These are phyloP conservation scores for Cenchrus americanus DNA, from an alignment of 176 grass and related monocot species.

Conservation along the genomic window DNA sequence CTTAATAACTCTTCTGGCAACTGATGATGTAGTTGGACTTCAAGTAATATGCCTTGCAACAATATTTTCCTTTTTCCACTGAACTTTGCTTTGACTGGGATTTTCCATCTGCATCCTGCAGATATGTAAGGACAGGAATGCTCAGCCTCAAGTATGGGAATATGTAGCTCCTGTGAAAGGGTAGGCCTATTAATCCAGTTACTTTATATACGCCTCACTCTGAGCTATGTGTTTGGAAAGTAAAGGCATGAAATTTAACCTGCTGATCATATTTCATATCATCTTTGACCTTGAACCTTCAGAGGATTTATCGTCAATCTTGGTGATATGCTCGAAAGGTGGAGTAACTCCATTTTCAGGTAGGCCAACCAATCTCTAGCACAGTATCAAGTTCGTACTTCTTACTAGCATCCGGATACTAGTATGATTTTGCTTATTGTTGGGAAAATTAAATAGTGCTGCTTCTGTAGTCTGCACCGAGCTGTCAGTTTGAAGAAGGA, in stretches of 20 bases:
- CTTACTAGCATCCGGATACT: not conserved
- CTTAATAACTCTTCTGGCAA: constrained; percentile 89
- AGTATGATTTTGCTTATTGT: constrained; percentile 2
- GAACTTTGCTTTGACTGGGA: constrained; percentile 9
- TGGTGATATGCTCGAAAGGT: constrained; percentile 96
- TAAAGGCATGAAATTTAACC: not conserved
- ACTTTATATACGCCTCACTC: not conserved
- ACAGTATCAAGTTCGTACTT: not conserved
- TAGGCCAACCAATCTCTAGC: constrained; percentile 22
- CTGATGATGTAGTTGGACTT: constrained; percentile 84
- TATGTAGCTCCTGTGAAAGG: constrained; percentile 85
- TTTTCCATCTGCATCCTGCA: constrained; percentile 32
- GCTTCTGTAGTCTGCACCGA: not conserved
- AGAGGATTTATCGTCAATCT: constrained; percentile 98
- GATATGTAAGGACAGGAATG: constrained; percentile 92
- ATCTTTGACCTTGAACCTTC: constrained; percentile 31
- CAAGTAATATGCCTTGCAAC: constrained; percentile 72
- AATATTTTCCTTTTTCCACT: constrained; percentile 2
- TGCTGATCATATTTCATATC: constrained; percentile 3
- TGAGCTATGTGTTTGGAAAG: not conserved
- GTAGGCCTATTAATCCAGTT: constrained; percentile 49
- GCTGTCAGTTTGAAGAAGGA: not conserved
- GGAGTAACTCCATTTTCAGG: constrained; percentile 98
- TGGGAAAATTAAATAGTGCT: not conserved
- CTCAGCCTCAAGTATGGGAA: constrained; percentile 88